Evolutionary conservation across 148 eudicot genomes (phyloP).

Genomic region (Rhododendron ferrugineum): DNA sequence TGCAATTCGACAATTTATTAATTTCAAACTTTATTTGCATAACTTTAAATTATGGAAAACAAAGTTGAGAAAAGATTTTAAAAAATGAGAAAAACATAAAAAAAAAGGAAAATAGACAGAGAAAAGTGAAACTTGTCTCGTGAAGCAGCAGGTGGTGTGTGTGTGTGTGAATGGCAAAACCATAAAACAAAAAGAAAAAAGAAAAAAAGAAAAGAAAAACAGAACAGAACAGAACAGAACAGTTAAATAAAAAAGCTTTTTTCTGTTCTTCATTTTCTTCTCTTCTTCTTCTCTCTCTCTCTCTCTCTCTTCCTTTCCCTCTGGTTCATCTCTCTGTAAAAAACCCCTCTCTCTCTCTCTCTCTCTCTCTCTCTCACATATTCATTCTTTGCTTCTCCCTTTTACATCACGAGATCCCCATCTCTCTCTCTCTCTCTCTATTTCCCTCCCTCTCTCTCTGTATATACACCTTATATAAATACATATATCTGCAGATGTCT

Average conservation of each 20-base stretch:
- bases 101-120: neutral
- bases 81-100: neutral
- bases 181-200: neutral
- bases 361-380: constrained; percentile 24
- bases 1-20: neutral
- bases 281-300: neutral
- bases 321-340: neutral
- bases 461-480: neutral
- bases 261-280: constrained; percentile 3
- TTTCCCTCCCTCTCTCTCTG: neutral
- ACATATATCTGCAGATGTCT: constrained; percentile 3
- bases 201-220: neutral
- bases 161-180: neutral
- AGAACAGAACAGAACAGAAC: neutral
- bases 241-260: constrained; percentile 6
- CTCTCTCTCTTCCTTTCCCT: neutral
- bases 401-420: constrained; percentile 82
- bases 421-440: constrained; percentile 44
- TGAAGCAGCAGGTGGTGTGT: constrained; percentile 27
- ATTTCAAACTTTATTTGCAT: neutral
- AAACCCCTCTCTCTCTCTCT: constrained; percentile 8
- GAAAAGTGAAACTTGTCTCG: constrained; percentile 19
- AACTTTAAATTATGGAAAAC: neutral
- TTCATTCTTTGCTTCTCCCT: constrained; percentile 65
- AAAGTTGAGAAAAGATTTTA: neutral